Base-by-base conservation (phyloP, 352 stramenopile species). In the Globisporangium uncinulatum region DNA sequence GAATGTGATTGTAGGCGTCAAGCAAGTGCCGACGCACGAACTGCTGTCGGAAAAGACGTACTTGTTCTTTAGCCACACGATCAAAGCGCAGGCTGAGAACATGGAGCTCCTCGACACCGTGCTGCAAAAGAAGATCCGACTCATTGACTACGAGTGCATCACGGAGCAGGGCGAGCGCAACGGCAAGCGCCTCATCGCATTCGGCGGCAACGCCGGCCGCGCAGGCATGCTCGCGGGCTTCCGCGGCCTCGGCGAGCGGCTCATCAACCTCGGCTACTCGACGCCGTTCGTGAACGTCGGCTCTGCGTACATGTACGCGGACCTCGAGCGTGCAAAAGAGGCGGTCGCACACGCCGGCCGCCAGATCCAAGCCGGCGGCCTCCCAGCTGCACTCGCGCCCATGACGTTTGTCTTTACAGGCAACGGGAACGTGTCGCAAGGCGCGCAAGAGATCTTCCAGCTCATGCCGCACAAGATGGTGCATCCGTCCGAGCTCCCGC, bases 91-190 rank as follows among this genome's bases (percentile, higher is more conserved):
- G 72, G 78, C 83, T 4, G 88, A 98, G 66, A 98, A 98, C 73
- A 98, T 99, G 95, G 70, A 75, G 59, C 73, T 99, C 20, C 79
- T 98, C 48, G 86, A 98, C 64, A 76, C 87, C 20, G 87, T 98
- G 56, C 74, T 98, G 6, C 73, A 94, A 42, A 91, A 94, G 46
- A 88, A 92, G 29, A 92, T 98, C 59, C 91, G 90, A 51, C 77
- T 99, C 31, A 92, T 98, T 58, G 96, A 98, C 71, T 98, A 98
- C 67, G 96, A 99, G 66, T 97, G 89, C 61, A 98, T 99, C 69
- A 95, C 85, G 2, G 74, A 96, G 53, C 69, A 83, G 31, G 83
- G 87, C 42, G 73, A 91, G 48, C 67, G 70, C 41, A 83, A 82
- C 42, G 86, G 82, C 49, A 84, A 86, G 63, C 86, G 91, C 6